Evolutionary conservation across 352 stramenopile genomes (phyloP), one percentile per base, ranked within the genome.

Genomic region (Blastocystis sp.): DNA sequence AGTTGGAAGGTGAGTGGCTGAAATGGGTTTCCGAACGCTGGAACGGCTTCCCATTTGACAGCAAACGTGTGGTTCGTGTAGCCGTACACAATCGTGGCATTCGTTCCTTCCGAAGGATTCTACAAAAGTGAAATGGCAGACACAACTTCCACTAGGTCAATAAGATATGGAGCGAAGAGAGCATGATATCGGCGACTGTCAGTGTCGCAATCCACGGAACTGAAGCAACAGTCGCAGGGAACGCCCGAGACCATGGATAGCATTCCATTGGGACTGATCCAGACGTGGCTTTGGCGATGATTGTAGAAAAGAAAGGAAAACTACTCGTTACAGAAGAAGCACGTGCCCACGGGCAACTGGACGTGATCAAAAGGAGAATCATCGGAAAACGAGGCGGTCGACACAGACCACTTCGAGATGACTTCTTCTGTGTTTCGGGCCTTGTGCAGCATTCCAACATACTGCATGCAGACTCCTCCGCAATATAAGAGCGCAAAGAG

Each of bases 251-350:
- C 52, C 34, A 81, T 43, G 2, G 48, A 81, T 1, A 81, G 28
- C 28, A 59, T 59, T 62, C 71, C 71, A 66, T 81, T 81, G 10
- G 71, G 71, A 81, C 71, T 81, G 61, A 81, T 62, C 71, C 71
- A 81, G 10, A 81, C 48, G 38, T 65, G 60, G 11, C 65, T n/a
- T 64, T 81, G 71, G 40, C 41, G 40, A 19, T 52, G 40, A 40
- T 81, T 52, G 41, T 81, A 81, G 52, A 81, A 81, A 64, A 81
- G 48, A 28, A 62, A 81, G n/a, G 71, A 45, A 21, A 52, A 81
- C 71, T 81, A 81, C 21, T 19, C 21, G 23, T 64, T 21, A 81
- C n/a, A 38, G 11, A 19, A 43, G n/a, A 21, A 41, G 14, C 9
- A 45, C 59, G 19, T 48, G 5, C 41, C 28, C 43, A 81, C 71